Base-by-base conservation (phyloP, 495 filamentous ascomycete genomes). In the Penicillium cosmopolitanum region DNA sequence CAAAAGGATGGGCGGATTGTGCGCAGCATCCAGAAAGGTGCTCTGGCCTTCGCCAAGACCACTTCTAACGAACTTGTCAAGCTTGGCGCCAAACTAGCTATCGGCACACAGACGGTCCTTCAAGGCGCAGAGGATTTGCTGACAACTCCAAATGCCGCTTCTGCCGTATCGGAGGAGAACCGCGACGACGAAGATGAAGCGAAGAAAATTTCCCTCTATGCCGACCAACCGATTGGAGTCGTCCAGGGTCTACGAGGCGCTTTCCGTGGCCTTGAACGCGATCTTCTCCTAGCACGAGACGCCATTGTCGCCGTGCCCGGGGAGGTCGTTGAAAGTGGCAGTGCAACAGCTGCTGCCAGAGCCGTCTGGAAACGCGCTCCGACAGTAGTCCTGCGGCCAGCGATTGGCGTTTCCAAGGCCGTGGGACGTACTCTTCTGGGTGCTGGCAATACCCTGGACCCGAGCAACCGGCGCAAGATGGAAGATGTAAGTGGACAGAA, bases 301-400 rank as follows among this genome's bases (percentile, higher is more conserved):
- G 96, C 94, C 2, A 91, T 98, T 59, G 89, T 97, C 65, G 94
- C 92, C n/a, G 90, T 98, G 36, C 93, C 94, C 2, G 89, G 87
- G 1, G 96, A 98, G 73, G 83, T 96, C 0, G 86, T 95, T 76
- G 94, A 98, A 68, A 91, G 90, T 63, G 84, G 84, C 38, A 93
- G 84, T 65, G 92, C 93, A 12, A 86, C 87, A 57, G 94, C 92
- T 13, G 92, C 89, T 3, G 90, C 90, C 35, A 85, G 80, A 63
- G 96, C 89, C 1, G 88, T 99, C 48, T 82, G 87, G 60, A 89
- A 82, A 73, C 84, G 87, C 59, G 93, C 93, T 28, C 96, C 96
- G 38, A 97, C 92, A 0, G 89, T 97, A 10, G 90, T 98, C 36
- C 82, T 99, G 44, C 78, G 93, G 56, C 96, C 96, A 25, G 90